Base-by-base conservation (phyloP, 2,329 filamentous ascomycete species). In the Nemania sp. region DNA sequence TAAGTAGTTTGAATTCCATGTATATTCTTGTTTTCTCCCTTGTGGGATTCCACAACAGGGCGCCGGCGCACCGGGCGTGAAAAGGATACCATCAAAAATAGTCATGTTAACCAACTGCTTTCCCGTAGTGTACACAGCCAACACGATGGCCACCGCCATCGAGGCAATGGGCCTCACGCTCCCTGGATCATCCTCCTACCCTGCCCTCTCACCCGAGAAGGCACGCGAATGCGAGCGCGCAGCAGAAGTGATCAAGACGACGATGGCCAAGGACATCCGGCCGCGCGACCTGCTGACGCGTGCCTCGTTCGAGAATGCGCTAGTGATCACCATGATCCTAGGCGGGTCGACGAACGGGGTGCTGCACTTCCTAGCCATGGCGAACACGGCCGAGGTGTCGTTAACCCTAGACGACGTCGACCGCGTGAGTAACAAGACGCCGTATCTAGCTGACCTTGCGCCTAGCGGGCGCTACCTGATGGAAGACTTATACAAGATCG, bases 281-380 rank as follows among this genome's bases (percentile, higher is more conserved):
- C 93, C 94, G 0, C 87, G 90, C 22, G 91, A 96, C 75, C 87
- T 97, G 35, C 84, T 97, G 73, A 97, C 92, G 3, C 92, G 92
- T 71, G 87, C 87, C 0, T 89, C 92, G 0, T 95, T 97, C 69
- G 93, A 97, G 79, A 97, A 97, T 77, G 94, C 94, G 0, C 85
- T 97, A 22, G 92, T 95, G 1, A 89, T 97, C 79, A 96, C 93
- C 78, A 97, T 97, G 92, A 91, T 93, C 2, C 86, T 97, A n/a
- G 94, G 94, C 61, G 94, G 94, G 61, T 93, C 90, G 58, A 97
- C 94, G 63, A 97, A 97, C 79, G 92, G 92, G 38, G 92, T 97
- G 2, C 86, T 97, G 62, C 94, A 97, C 79, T 90, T 97, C 77
- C 88, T 97, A 55, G 94, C 94, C 73, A 97, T 97, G 91, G 94